These are phyloP conservation scores for Pseudocercospora cruenta DNA, from an alignment of 2,329 filamentous ascomycete genomes.

Conservation along the genomic window DNA sequence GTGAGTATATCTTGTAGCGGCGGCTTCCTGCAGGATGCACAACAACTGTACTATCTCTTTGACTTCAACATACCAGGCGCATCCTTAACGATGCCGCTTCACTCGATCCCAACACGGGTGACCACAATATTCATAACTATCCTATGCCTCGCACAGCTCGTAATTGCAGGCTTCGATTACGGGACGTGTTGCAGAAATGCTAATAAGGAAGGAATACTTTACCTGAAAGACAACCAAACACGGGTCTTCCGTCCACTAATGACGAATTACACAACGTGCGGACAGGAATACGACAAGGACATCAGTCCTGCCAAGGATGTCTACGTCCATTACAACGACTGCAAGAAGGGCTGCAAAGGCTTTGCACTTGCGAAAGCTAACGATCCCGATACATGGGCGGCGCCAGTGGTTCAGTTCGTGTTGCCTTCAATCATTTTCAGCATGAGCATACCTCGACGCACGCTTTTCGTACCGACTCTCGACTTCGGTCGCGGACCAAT, in stretches of 20 bases:
- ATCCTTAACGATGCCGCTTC: neutral
- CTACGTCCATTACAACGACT: slow-evolving; percentile 7
- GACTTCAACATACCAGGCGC: neutral
- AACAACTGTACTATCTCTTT: neutral
- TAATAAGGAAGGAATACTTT: neutral
- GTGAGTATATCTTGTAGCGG: neutral
- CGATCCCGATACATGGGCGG: slow-evolving; percentile 7
- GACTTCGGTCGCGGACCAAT: neutral
- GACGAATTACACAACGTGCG: slow-evolving; percentile 5
- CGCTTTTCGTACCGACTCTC: slow-evolving; percentile 7
- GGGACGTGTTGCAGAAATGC: slow-evolving; percentile 1
- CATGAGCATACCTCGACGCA: slow-evolving; percentile 9
- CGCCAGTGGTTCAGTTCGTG: slow-evolving; percentile 13
- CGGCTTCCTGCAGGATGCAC: neutral
- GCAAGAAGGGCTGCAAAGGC: slow-evolving; percentile 6
- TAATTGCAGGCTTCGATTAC: neutral
- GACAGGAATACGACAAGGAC: slow-evolving; percentile 1
- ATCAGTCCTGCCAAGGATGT: slow-evolving; percentile 4
- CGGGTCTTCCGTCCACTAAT: neutral
- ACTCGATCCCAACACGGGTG: neutral
- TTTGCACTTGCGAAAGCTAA: slow-evolving; percentile 7
- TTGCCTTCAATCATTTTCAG: slow-evolving; percentile 10
- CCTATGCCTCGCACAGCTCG: neutral
- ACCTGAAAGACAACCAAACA: neutral
- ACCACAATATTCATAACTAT: neutral